These are phyloP conservation scores for Colletotrichum trifolii DNA, from an alignment of 2,329 filamentous ascomycete species.

Conservation along the genomic window DNA sequence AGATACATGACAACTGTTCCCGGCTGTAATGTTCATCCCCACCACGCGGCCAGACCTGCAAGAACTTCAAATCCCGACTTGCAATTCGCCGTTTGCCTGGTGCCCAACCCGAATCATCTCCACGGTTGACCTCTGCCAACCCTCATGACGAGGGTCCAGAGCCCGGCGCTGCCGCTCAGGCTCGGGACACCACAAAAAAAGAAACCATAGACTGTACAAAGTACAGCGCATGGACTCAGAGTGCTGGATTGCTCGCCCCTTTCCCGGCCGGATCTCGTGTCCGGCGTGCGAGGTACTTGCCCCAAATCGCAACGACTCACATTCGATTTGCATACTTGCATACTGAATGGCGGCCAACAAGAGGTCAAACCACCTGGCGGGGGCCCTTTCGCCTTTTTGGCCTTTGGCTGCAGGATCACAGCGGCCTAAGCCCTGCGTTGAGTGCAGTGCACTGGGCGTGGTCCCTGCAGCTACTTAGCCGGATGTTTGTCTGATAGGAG, in stretches of 20 bases:
- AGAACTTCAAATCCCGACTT: conserved; percentile 6
- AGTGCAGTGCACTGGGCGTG: no score
- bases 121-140: neutral
- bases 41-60: neutral
- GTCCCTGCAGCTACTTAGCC: no score
- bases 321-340: conserved; percentile 1
- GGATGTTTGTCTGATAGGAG: no score
- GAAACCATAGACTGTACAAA: no score
- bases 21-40: neutral
- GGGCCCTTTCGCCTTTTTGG: neutral
- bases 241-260: no score
- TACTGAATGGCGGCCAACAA: neutral
- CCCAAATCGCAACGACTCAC: conserved; percentile 5
- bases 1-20: neutral
- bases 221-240: no score
- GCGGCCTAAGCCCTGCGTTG: conserved; percentile 8
- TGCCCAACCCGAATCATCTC: neutral
- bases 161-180: conserved; percentile 1
- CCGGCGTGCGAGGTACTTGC: neutral
- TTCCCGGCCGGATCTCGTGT: neutral
- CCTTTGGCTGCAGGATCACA: conserved; percentile 14
- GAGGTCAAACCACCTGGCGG: neutral
- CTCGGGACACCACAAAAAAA: no score
- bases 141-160: conserved; percentile 1
- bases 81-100: neutral